Base-by-base conservation (phyloP, 2,329 filamentous ascomycete genomes). In the Pseudomassariella vexata region DNA sequence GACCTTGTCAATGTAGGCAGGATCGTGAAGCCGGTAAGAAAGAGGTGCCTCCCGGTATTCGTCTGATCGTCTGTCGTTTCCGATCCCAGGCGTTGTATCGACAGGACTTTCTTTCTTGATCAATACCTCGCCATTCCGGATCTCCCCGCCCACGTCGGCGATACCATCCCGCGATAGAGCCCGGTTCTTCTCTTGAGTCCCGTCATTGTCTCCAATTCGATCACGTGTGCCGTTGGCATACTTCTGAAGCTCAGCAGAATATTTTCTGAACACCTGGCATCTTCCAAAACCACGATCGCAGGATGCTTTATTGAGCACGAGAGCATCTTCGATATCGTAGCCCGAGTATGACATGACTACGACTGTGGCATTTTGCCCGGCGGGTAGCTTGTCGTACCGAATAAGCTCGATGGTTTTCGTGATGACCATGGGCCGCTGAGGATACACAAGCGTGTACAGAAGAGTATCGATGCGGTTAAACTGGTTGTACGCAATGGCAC, bases 281-380 rank as follows among this genome's bases (percentile, higher is more conserved):
- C 92, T 81, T 27, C 92, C 94, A 50, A 96, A 98, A 5, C 92
- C 94, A 48, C 92, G 78, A 49, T 98, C 94, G 37, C 88, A 82
- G 0, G 89, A 95, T 8, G 88, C 89, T 65, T 95, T 96, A 67
- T 98, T 98, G 39, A 98, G 59, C 3, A 98, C 90, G 12, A 98
- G 71, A 8, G 92, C 92, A 69, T 98, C 92, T 68, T 98, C 92
- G 47, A 98, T 98, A 77, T 98, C 92, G 62, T 98, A 98, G 16
- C 92, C 92, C 9, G 90, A 96, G 62, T 92, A 98, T 29, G 89
- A 96, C 92, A 98, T 98, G 62, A 98, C 92, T 5, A 94, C 92
- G 17, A 98, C 92, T 1, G 86, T 95, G 5, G 92, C 94, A 40
- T 95, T 96, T 53, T 98, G 92, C 0, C 92, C 92, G 5, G 92